Evolutionary conservation across 208 protist genomes (phyloP).

Genomic region (Phytomonas sp.): DNA sequence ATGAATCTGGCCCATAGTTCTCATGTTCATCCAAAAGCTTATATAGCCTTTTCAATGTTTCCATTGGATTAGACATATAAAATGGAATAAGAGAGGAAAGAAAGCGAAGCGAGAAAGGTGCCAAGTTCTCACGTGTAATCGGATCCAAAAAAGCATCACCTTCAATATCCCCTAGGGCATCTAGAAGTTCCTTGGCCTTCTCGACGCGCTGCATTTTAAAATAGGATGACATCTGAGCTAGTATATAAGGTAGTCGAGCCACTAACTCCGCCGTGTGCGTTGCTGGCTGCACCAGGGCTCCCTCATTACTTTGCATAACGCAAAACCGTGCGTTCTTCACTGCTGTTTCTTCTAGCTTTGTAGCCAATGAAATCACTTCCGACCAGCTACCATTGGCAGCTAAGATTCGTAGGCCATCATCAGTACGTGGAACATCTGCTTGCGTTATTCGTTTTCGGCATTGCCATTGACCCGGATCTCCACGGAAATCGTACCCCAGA

Average conservation of each 20-base stretch:
- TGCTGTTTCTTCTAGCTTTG: conserved; percentile 38
- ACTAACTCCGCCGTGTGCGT: conserved; percentile 13
- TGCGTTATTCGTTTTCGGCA: background rate
- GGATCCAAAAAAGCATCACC: conserved; percentile 36
- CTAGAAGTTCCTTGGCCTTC: conserved; percentile 46
- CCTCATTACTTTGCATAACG: conserved; percentile 1
- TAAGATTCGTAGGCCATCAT: conserved; percentile 43
- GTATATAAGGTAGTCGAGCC: conserved; percentile 40
- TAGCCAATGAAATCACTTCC: conserved; percentile 41
- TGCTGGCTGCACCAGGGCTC: background rate
- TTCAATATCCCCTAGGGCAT: conserved; percentile 58
- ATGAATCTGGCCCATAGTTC: conserved; percentile 13
- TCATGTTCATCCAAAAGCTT: conserved; percentile 48
- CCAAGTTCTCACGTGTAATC: conserved; percentile 41
- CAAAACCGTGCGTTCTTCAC: conserved; percentile 14
- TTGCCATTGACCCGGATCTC: conserved; percentile 8
- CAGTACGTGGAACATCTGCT: conserved; percentile 33
- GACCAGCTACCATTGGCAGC: conserved; percentile 68
- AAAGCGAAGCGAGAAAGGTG: conserved; percentile 78
- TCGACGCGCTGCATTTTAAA: conserved; percentile 54
- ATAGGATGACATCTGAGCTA: conserved; percentile 71
- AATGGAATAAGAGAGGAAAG: conserved; percentile 53
- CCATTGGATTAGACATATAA: conserved; percentile 43
- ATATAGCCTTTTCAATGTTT: conserved; percentile 47
- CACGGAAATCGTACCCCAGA: conserved; percentile 12